These are phyloP conservation scores for Kregervanrija pseudodelftensis DNA, from an alignment of 805 yeast genomes.

Conservation along the genomic window DNA sequence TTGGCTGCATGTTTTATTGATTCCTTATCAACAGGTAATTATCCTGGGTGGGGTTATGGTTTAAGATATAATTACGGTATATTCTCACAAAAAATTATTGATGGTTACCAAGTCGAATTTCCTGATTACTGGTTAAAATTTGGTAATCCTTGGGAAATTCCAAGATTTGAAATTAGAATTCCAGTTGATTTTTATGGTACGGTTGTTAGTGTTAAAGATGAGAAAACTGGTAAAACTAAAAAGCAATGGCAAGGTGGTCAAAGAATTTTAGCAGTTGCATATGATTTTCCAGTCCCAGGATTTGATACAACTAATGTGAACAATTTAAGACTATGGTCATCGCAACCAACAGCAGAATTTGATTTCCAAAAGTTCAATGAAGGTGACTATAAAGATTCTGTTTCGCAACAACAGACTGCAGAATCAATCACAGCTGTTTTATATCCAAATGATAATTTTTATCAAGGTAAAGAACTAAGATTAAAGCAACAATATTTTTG, in stretches of 20 bases:
- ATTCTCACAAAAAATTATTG: conserved; percentile 79
- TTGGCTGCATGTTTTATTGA: conserved; percentile 92
- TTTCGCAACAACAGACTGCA: conserved; percentile 77
- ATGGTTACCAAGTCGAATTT: conserved; percentile 89
- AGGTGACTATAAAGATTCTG: conserved; percentile 86
- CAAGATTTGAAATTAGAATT: conserved; percentile 76
- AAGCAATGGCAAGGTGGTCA: conserved; percentile 86
- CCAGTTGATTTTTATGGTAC: conserved; percentile 89
- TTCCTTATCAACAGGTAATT: conserved; percentile 76
- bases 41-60: conserved; percentile 97
- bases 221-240: conserved; percentile 45
- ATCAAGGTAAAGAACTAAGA: conserved; percentile 84
- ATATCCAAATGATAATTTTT: conserved; percentile 91
- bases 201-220: conserved; percentile 50
- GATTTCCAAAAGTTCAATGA: conserved; percentile 86
- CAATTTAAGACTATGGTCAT: conserved; percentile 85
- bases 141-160: conserved; percentile 91
- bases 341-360: conserved; percentile 84
- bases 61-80: conserved; percentile 90
- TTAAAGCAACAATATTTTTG: conserved; percentile 94
- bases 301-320: conserved; percentile 76
- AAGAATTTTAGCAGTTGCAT: conserved; percentile 81
- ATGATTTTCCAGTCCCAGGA: conserved; percentile 91
- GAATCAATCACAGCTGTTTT: conserved; percentile 88
- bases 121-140: conserved; percentile 92